phyloP scores from a whole-genome alignment of 2,329 filamentous ascomycete genomes.

The Penicillium sp. region DNA sequence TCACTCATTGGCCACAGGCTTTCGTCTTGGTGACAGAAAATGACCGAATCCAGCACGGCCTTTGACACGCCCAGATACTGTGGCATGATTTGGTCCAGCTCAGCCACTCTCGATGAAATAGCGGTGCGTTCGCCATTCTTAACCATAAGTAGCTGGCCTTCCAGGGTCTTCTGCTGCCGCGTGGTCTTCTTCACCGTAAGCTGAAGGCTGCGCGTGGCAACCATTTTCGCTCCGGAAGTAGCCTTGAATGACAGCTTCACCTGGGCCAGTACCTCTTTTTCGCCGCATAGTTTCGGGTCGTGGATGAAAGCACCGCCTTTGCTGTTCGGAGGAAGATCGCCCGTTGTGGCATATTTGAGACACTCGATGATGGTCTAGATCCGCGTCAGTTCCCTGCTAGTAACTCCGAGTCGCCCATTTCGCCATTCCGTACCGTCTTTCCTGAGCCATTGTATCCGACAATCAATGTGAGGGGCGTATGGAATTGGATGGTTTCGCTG shows the following conservation, averaged over 20 bases:
- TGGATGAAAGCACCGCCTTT: slow-evolving; percentile 87
- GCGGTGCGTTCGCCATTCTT: slow-evolving; percentile 71
- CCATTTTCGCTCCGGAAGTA: slow-evolving; percentile 68
- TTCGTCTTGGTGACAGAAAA: slow-evolving; percentile 98
- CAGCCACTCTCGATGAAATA: slow-evolving; percentile 68
- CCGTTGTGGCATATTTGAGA: slow-evolving; percentile 94
- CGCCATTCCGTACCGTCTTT: slow-evolving; percentile 61
- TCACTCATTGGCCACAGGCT: slow-evolving; percentile 95
- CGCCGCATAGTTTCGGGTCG: slow-evolving; percentile 77
- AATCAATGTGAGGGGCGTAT: slow-evolving; percentile 85
- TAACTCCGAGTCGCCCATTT: neutral
- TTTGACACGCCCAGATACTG: slow-evolving; percentile 79
- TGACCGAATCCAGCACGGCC: slow-evolving; percentile 84
- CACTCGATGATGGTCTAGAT: slow-evolving; percentile 84
- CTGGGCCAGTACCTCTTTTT: slow-evolving; percentile 82
- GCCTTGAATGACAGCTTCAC: slow-evolving; percentile 81
- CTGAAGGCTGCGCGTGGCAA: slow-evolving; percentile 74
- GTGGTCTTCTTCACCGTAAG: slow-evolving; percentile 75
- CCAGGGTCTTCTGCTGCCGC: slow-evolving; percentile 71
- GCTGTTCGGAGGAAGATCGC: slow-evolving; percentile 83
- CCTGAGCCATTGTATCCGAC: slow-evolving; percentile 96
- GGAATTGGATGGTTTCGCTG: slow-evolving; percentile 74
- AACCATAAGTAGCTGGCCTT: slow-evolving; percentile 65
- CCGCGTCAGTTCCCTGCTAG: slow-evolving; percentile 6
- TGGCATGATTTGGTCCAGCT: slow-evolving; percentile 76